Evolutionary conservation across 805 yeast species (phyloP).

Genomic region (Limtongia smithiae): DNA sequence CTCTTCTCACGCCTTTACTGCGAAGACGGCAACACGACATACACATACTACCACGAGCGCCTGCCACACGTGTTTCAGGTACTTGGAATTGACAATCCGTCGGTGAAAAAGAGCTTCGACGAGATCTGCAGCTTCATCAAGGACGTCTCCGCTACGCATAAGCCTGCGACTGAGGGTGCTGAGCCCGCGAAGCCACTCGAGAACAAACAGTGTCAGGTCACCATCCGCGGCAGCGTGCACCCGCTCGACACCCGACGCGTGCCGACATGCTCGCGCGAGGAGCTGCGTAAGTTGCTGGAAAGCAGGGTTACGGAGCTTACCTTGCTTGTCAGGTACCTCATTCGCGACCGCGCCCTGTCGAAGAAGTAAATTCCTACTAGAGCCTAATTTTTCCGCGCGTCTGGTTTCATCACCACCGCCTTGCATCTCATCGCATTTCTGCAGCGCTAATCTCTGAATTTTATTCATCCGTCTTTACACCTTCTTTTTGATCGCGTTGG

Average conservation of each 20-base stretch:
- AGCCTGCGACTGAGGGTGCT: slow-evolving; percentile 2
- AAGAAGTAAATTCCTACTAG: background rate
- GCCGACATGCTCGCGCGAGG: slow-evolving; percentile 5
- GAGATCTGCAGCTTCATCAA: slow-evolving; percentile 13
- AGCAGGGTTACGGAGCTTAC: slow-evolving; percentile 13
- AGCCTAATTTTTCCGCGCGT: background rate
- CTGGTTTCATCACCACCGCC: no score
- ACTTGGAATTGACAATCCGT: slow-evolving; percentile 13
- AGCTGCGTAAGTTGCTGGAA: slow-evolving; percentile 13
- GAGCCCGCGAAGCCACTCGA: slow-evolving; percentile 2
- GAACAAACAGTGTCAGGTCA: slow-evolving; percentile 1
- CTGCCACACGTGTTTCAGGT: slow-evolving; percentile 26
- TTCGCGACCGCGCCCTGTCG: slow-evolving; percentile 2
- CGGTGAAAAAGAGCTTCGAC: slow-evolving; percentile 13
- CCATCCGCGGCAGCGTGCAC: slow-evolving; percentile 8
- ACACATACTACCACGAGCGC: slow-evolving; percentile 17
- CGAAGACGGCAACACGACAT: slow-evolving; percentile 18
- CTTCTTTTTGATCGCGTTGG: no score
- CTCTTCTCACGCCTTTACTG: slow-evolving; percentile 17
- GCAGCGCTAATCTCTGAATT: no score
- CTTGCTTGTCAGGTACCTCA: slow-evolving; percentile 6
- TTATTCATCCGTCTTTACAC: no score
- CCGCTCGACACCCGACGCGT: slow-evolving; percentile 7
- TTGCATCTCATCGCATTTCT: no score
- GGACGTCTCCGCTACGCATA: slow-evolving; percentile 2